Evolutionary conservation across 2,329 filamentous ascomycete species (phyloP).

Genomic region (Fusarium sp.): DNA sequence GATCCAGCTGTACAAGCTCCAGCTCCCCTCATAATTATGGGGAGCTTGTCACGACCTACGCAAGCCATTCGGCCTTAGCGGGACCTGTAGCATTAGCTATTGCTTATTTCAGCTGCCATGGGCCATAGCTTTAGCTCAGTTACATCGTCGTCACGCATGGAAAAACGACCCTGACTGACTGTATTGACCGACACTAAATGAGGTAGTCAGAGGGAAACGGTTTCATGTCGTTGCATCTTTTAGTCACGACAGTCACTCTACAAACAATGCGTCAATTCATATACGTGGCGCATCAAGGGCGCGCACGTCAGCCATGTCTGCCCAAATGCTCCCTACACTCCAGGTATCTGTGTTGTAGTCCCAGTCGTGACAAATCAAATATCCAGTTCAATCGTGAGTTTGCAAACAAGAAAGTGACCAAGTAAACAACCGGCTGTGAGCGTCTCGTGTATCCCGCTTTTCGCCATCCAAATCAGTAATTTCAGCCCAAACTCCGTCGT

Average conservation of each 20-base stretch:
- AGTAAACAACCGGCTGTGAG: conserved; percentile 23
- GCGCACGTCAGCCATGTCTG: conserved; percentile 6
- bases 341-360: conserved; percentile 37
- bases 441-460: conserved; percentile 39
- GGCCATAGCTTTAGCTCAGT: background rate
- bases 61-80: background rate
- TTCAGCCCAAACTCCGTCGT: conserved; percentile 27
- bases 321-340: conserved; percentile 27
- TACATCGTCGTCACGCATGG: background rate
- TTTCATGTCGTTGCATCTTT: background rate
- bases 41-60: conserved; percentile 20
- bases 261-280: conserved; percentile 31
- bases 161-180: background rate
- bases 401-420: background rate
- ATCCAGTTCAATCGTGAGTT: conserved; percentile 9
- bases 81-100: conserved; percentile 3
- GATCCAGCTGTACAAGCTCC: conserved; percentile 3
- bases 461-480: conserved; percentile 33
- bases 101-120: conserved; percentile 30
- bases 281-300: conserved; percentile 20
- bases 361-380: conserved; percentile 11
- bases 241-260: background rate
- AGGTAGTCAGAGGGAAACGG: background rate
- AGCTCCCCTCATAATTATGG: conserved; percentile 6
- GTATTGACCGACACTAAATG: background rate